These are phyloP conservation scores for Cystobasidium tubakii DNA, from an alignment of 768 basidiomycete genomes.

Conservation along the genomic window DNA sequence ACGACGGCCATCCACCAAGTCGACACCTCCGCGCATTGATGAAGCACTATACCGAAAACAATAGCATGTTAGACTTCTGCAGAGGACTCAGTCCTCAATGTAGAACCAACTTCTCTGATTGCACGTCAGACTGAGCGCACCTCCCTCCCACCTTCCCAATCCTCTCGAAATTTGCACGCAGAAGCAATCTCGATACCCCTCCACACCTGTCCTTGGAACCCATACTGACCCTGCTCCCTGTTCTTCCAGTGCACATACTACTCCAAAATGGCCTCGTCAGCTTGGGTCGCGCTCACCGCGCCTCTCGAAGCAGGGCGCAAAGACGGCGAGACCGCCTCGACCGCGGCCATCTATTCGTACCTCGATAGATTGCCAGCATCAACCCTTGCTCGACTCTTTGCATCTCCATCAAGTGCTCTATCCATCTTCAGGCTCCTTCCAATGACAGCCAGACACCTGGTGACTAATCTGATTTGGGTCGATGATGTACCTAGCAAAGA, in stretches of 20 bases:
- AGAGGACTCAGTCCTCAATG: slow-evolving; percentile 1
- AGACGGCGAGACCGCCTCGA: slow-evolving; percentile 33
- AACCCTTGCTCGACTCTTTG: slow-evolving; percentile 70
- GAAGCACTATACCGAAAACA: slow-evolving; percentile 27
- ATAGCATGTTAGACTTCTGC: slow-evolving; percentile 42
- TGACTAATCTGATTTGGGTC: slow-evolving; percentile 83
- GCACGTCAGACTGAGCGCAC: slow-evolving; percentile 41
- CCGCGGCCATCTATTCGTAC: slow-evolving; percentile 54
- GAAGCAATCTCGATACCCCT: neutral
- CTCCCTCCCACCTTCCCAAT: slow-evolving; percentile 13
- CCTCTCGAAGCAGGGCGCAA: neutral
- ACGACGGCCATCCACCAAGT: neutral
- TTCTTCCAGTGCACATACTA: neutral
- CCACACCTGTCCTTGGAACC: neutral
- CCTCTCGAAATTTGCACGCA: neutral
- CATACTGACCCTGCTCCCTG: neutral
- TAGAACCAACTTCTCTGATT: slow-evolving; percentile 17
- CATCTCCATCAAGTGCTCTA: slow-evolving; percentile 78
- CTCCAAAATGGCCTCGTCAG: slow-evolving; percentile 5
- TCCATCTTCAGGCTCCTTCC: slow-evolving; percentile 78
- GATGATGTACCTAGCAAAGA: slow-evolving; percentile 68
- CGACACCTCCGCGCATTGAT: neutral
- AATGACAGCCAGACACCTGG: slow-evolving; percentile 72
- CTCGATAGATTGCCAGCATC: slow-evolving; percentile 73
- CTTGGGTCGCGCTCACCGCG: slow-evolving; percentile 31